These are phyloP conservation scores for Davidsoniella australis DNA, from an alignment of 2,329 filamentous ascomycete species.

Conservation along the genomic window DNA sequence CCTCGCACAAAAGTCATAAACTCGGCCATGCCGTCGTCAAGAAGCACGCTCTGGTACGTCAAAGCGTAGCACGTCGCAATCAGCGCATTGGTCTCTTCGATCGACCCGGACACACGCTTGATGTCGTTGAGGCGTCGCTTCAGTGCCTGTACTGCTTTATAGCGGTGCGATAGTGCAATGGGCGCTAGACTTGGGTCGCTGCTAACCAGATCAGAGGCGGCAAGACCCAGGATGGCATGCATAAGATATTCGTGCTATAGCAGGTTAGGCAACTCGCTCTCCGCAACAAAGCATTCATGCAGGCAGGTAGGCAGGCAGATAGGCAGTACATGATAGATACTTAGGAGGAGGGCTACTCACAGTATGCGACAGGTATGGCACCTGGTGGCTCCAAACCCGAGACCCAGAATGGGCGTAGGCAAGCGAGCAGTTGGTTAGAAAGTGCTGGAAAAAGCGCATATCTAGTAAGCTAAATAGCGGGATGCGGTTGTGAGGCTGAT, in stretches of 20 bases:
- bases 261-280: slow-evolving; percentile 8
- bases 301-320: no score
- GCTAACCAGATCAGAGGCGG: slow-evolving; percentile 46
- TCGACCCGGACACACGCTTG: slow-evolving; percentile 23
- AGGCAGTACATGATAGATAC: not conserved
- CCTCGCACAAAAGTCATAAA: slow-evolving; percentile 44
- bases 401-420: slow-evolving; percentile 49
- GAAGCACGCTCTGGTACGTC: slow-evolving; percentile 39
- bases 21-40: slow-evolving; percentile 41
- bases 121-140: slow-evolving; percentile 34
- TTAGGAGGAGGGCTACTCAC: slow-evolving; percentile 23
- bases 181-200: slow-evolving; percentile 33
- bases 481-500: slow-evolving; percentile 40
- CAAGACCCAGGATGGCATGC: slow-evolving; percentile 51
- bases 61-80: slow-evolving; percentile 42
- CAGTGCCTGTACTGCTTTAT: slow-evolving; percentile 46
- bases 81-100: slow-evolving; percentile 40
- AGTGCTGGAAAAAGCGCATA: slow-evolving; percentile 55
- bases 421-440: slow-evolving; percentile 43
- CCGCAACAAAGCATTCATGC: not conserved
- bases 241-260: slow-evolving; percentile 46
- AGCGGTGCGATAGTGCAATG: slow-evolving; percentile 45
- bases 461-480: slow-evolving; percentile 43
- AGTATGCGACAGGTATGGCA: slow-evolving; percentile 50
- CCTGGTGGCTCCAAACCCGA: slow-evolving; percentile 47